Base-by-base conservation (phyloP, 1,284 basidiomycete genomes). In the Tylopilus sp. region DNA sequence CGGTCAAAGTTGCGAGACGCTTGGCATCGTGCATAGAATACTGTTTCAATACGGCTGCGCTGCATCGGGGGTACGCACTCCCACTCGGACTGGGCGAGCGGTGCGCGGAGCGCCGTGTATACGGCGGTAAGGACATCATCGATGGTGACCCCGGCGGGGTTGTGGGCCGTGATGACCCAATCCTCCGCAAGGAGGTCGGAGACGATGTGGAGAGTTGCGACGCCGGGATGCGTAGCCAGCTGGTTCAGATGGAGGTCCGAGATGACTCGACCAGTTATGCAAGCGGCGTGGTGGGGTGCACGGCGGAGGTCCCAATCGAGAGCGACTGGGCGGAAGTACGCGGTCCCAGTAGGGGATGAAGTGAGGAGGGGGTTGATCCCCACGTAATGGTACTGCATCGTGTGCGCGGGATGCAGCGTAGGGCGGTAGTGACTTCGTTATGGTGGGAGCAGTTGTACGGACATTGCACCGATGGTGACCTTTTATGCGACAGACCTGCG, bases 261-360 rank as follows among this genome's bases (percentile, higher is more conserved):
- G 9, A 49, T 31, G n/a, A 31, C 11, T 9, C 44, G 46, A 9
- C 46, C 53, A 6, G 51, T 44, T 2, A 67, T 38, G 65, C 60
- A 46, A 61, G 67, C 42, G 58, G 63, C 30, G 63, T 66, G 44
- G 57, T 57, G 15, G 15, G 76, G 75, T n/a, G 65, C 35, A 48
- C 70, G 60, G 35, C 74, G 72, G 36, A 78, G 37, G 56, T 82
- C 75, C 79, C 79, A 82, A 16, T 71, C 45, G 25, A 81, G 48
- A 6, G 55, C 55, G 19, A 61, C 49, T 18, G 51, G 52, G 23
- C 13, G 47, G 12, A 31, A 41, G 48, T 44, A 10, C 4, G 44
- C 37, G 6, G 59, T 50, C 19, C 57, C 59, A 15, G 49, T 40
- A 29, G 45, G 35, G 6, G 58, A n/a, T 1, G 56, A 45, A 9